Base-by-base conservation (phyloP, 176 grass and related monocot genomes). In the Alloteropsis semialata region DNA sequence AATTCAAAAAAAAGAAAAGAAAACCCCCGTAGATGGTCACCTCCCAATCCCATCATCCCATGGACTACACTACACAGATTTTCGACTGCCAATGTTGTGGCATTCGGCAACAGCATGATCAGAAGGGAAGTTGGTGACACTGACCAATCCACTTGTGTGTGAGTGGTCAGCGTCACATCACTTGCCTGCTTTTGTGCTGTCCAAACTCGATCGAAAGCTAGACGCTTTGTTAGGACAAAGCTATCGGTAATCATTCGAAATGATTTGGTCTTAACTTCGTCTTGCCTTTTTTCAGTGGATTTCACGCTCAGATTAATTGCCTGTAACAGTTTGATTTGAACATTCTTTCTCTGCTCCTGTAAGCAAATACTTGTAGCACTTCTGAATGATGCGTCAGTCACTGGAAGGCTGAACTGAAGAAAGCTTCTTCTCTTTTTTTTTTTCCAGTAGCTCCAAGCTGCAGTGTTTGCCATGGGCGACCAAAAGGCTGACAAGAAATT, bases 61-160 rank as follows among this genome's bases (percentile, higher is more conserved):
- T 30, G 67, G 42, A 46, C 38, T 54, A 5, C 46, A 18, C 46
- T 33, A 42, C 28, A 10, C 12, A 39, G 32, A 60, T 51, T 18
- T 54, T 83, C 22, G 65, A 88, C 76, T 39, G 55, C 53, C 17
- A 43, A 36, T 83, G 75, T 72, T 41, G 3, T 54, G 34, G 33
- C 44, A 63, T 79, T 51, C 69, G 67, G 55, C 68, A 73, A 34
- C 76, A 79, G 18, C 51, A 79, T 79, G 81, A 84, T 39, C 22
- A 16, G 24, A 54, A 46, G 34, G 19, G 1, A 49, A 49, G 80
- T 66, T 56, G 74, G 46, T 74, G 56, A 46, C 12, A 33, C 48
- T 38, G 67, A 58, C 37, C 36, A 74, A 24, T 36, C 81, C 58
- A 75, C 78, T 66, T 76, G 74, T 69, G 65, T 39, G 3, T 69